Evolutionary conservation across 2,329 filamentous ascomycete genomes (phyloP), one percentile per base, ranked within the genome.

Genomic region (Westerdykella aurantiaca): DNA sequence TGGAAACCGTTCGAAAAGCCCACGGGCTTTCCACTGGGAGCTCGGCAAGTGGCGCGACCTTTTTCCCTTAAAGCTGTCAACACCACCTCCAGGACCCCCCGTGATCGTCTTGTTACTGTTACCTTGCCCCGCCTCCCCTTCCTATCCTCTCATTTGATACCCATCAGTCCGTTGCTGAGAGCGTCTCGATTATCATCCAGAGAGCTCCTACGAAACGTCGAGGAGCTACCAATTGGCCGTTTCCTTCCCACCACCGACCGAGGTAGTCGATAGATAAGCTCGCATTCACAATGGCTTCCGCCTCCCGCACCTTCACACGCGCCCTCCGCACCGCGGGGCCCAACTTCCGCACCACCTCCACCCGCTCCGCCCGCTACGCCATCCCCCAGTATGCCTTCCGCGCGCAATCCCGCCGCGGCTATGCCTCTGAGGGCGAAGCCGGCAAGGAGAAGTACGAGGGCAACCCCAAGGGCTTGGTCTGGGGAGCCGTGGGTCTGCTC

Each of bases 391-490:
- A 85, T 59, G 77, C 80, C 55, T 83, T 89, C 76, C 85, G 85
- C 68, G 81, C 83, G 64, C 77, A 84, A 60, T 81, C 81, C 60
- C 86, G 88, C 55, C 86, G 88, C 55, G 83, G 82, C 70, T 95
- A 94, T 73, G 84, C 89, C 37, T 57, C 61, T 2, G 51, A 46
- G 39, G 43, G 51, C 85, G 85, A 61, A 35, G 46, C 53, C 82
- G 83, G 41, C 4, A 38, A 50, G 16, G 63, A 67, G 39, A 65
- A 64, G 43, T 60, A 58, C 34, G 44, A 82, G 82, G 69, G 71
- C 80, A 53, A 68, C 60, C 42, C 70, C 74, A 57, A 74, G 4
- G 63, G 57, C 41, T 48, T 67, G 54, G 49, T 65, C 38, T 58
- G 47, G 38, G 64, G 62, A 29, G 64, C 61, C 34, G 60, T 52